Base-by-base conservation (phyloP, 331 rosid genomes). In the Pyracantha coccinea region DNA sequence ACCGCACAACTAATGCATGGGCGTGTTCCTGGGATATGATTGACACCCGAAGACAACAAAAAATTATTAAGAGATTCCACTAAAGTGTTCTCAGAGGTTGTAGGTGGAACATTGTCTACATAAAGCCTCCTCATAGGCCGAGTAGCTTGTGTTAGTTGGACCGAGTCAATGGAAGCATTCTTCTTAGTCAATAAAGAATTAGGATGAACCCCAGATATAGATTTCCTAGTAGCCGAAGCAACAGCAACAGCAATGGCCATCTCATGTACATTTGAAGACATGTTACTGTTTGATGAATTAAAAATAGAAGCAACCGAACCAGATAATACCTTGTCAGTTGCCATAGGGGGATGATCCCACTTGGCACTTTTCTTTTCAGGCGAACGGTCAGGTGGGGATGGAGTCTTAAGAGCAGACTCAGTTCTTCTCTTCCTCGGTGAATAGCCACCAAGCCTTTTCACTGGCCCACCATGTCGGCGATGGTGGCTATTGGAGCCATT, bases 391-490 rank as follows among this genome's bases (percentile, higher is more conserved):
- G 92, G 79, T 70, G 97, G 95, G 57, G 99, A 85, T 78, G 96
- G 93, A 73, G 97, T 92, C 83, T 82, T 92, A 69, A 83, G 79
- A 79, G 92, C 92, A 82, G 92, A 83, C 76, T 92, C 97, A 62
- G 89, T 79, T 83, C 86, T 90, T 82, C 97, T 88, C 93, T 92
- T 95, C 85, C 99, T 87, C 1, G 97, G 97, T 27, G 99, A 95
- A 88, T 95, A 95, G 57, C 99, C 99, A 84, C 99, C 99, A 71
- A 95, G 97, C 77, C 93, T 85, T 84, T 91, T 92, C 16, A 85
- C 59, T 29, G 85, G 81, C 55, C 77, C 88, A 76, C 78, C 88
- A 57, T 83, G 89, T 23, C 88, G 86, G 33, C 82, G 83, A 82
- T 89, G 82, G 62, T 87, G 91, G 81, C 87, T 76, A 78, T 86